Conservation (phyloP, 306 rosid species). For the Lablab purpureus region DNA sequence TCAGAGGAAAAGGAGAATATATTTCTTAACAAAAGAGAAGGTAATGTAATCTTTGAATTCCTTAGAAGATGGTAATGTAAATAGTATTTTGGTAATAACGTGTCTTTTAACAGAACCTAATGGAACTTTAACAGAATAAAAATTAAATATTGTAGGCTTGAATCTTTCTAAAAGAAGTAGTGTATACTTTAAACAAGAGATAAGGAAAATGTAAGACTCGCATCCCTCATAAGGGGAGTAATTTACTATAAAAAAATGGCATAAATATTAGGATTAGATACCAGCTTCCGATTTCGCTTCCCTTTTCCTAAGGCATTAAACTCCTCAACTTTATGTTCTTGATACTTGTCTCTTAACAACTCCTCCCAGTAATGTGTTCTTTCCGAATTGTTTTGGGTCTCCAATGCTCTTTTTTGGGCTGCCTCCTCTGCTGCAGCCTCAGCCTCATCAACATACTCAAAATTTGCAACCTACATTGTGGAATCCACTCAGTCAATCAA, state of each 20-base stretch:
- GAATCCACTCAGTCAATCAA: constrained; percentile 29
- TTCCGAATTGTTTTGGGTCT: constrained; percentile 61
- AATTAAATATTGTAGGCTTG: neutral
- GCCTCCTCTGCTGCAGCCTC: constrained; percentile 86
- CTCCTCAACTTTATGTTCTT: constrained; percentile 93
- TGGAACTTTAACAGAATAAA: neutral
- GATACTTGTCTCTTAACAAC: constrained; percentile 80
- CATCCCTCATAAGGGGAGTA: neutral
- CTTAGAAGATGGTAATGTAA: neutral
- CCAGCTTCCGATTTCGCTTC: constrained; percentile 95
- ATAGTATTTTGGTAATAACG: neutral
- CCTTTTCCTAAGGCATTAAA: constrained; percentile 92
- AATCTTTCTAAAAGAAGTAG: neutral
- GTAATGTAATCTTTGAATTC: neutral
- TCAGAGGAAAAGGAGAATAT: neutral
- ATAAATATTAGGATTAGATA: constrained; percentile 43
- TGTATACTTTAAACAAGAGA: no score
- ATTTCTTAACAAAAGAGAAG: neutral
- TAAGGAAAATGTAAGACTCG: neutral
- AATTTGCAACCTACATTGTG: constrained; percentile 88
- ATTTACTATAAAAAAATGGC: constrained; percentile 14
- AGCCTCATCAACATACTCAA: constrained; percentile 90
- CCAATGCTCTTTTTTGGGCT: constrained; percentile 65
- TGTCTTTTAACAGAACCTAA: neutral
- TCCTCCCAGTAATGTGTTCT: constrained; percentile 93